phyloP scores from a whole-genome alignment of 169 alveolate species.

The Toxoplasma gondii region DNA sequence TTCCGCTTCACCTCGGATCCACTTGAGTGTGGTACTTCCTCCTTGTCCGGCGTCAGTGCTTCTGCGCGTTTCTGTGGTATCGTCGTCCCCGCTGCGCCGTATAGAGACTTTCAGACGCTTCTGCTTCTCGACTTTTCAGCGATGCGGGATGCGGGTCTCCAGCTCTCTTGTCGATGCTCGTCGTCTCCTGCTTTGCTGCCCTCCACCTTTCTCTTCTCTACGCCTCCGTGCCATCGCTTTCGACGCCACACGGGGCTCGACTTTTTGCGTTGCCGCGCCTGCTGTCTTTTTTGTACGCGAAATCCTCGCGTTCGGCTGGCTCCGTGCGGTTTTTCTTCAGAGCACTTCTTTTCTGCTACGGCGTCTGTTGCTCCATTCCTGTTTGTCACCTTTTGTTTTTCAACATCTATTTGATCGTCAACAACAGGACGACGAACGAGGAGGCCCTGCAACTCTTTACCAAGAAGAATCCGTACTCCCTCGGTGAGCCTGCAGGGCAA shows the following conservation, averaged over 20 bases:
- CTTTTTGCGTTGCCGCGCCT: not conserved
- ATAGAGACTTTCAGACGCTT: no score
- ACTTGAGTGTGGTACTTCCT: no score
- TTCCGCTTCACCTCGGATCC: no score
- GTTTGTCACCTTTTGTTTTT: conserved; percentile 34
- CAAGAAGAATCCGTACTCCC: conserved; percentile 50
- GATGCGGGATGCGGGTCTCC: no score
- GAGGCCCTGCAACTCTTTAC: conserved; percentile 42
- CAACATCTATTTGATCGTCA: conserved; percentile 46
- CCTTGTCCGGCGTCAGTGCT: no score
- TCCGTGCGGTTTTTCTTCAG: conserved; percentile 9
- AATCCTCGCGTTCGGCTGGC: not conserved
- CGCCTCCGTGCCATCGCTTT: not conserved
- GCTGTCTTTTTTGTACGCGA: no score
- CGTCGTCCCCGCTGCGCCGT: no score
- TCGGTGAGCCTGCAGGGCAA: not conserved
- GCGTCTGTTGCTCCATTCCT: conserved; percentile 36
- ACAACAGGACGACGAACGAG: conserved; percentile 52
- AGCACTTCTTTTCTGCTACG: conserved; percentile 15
- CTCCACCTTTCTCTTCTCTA: not conserved
- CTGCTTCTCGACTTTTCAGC: no score
- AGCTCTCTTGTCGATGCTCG: not conserved
- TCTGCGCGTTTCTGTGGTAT: no score
- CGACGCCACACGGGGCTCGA: not conserved
- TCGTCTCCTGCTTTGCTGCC: not conserved